Evolutionary conservation across 129 eudicot genomes (phyloP).

Genomic region (Flaveria ramosissima): DNA sequence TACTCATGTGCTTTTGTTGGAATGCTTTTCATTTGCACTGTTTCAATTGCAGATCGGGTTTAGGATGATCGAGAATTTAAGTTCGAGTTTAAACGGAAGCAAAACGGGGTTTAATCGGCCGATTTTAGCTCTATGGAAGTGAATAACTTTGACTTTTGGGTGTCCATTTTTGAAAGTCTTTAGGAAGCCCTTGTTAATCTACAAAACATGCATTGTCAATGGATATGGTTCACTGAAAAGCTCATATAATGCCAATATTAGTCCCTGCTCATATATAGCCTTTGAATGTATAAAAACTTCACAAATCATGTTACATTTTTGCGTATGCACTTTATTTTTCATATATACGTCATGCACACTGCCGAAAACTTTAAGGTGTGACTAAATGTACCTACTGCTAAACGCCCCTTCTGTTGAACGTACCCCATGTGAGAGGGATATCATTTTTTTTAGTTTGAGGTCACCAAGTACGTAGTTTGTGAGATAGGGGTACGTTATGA

Average conservation of each 20-base stretch:
- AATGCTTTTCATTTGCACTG: not conserved
- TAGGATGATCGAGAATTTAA: conserved; percentile 65
- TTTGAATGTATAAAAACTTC: no score
- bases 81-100: conserved; percentile 56
- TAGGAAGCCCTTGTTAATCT: conserved; percentile 24
- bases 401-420: no score
- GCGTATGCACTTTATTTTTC: no score
- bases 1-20: not conserved
- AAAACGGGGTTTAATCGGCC: conserved; percentile 77
- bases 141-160: conserved; percentile 34
- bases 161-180: conserved; percentile 21
- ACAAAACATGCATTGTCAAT: conserved; percentile 11
- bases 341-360: no score
- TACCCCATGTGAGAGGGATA: no score
- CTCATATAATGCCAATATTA: not conserved
- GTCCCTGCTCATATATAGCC: no score
- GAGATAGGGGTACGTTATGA: no score
- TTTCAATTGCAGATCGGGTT: conserved; percentile 74
- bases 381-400: no score
- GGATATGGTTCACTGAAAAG: conserved; percentile 20
- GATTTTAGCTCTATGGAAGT: conserved; percentile 84
- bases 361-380: no score
- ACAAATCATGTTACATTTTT: no score
- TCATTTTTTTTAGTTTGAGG: no score
- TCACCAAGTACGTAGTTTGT: no score